Evolutionary conservation across 2,329 filamentous ascomycete species (phyloP).

Genomic region (Pseudodiploospora longispora): DNA sequence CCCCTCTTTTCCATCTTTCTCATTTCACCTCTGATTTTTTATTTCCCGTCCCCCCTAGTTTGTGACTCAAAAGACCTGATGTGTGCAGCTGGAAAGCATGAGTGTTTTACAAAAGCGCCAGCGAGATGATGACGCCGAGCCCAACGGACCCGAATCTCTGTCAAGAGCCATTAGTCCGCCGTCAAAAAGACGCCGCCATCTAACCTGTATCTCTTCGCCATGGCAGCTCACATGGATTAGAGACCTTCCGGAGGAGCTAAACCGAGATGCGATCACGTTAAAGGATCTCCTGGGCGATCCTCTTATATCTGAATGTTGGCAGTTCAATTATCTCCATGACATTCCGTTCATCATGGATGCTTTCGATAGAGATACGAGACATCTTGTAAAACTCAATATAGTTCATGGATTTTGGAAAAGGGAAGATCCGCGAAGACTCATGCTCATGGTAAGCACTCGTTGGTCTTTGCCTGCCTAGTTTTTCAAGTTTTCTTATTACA

Average conservation of each 20-base stretch:
- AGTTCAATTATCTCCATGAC: slow-evolving; percentile 62
- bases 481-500: too few species aligned
- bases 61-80: too few species aligned
- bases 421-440: slow-evolving; percentile 52
- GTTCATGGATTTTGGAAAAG: slow-evolving; percentile 59
- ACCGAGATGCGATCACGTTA: slow-evolving; percentile 58
- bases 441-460: slow-evolving; percentile 43
- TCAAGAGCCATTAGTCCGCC: slow-evolving; percentile 40
- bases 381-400: slow-evolving; percentile 44
- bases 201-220: slow-evolving; percentile 46
- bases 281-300: slow-evolving; percentile 65
- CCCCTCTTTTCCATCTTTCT: too few species aligned
- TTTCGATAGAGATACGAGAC: slow-evolving; percentile 43
- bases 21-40: too few species aligned
- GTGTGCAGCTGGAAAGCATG: too few species aligned
- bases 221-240: slow-evolving; percentile 63
- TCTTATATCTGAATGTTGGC: slow-evolving; percentile 63
- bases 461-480: background rate
- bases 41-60: too few species aligned
- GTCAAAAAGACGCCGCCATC: slow-evolving; percentile 20
- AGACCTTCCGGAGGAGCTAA: slow-evolving; percentile 51
- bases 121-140: slow-evolving; percentile 10
- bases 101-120: slow-evolving; percentile 20
- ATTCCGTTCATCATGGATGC: slow-evolving; percentile 46
- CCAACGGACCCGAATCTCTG: slow-evolving; percentile 19